A percentile compares a stretch with the other conserved stretches of the same genome.
Evolutionary conservation across 768 basidiomycete genomes (phyloP).

Genomic region (Boletus rubroflammeus): DNA sequence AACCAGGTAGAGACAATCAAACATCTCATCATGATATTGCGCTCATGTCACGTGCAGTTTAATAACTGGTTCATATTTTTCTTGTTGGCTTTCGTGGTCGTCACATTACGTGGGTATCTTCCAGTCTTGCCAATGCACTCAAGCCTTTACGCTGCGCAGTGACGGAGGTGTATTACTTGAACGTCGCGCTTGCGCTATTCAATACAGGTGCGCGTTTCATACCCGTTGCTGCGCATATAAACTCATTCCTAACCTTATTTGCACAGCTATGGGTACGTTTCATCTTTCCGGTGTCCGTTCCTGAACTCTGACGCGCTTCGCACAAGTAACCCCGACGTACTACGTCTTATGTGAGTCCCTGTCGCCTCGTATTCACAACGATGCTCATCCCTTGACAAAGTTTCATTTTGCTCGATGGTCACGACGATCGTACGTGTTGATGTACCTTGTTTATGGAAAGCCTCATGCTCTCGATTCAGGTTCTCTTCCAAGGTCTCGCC

Average conservation of each 20-base stretch:
- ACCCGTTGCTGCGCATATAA: not conserved
- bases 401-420: slow-evolving; percentile 81
- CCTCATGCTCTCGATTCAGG: slow-evolving; percentile 38
- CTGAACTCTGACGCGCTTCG: slow-evolving; percentile 17
- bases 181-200: slow-evolving; percentile 93
- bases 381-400: slow-evolving; percentile 32
- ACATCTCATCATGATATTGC: not conserved
- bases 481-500: slow-evolving; percentile 87
- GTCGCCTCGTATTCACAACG: not conserved
- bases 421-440: slow-evolving; percentile 67
- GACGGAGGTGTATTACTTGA: slow-evolving; percentile 92
- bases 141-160: slow-evolving; percentile 40
- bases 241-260: not conserved
- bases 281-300: not conserved
- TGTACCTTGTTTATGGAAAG: not conserved
- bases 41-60: slow-evolving; percentile 50
- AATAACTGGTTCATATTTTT: slow-evolving; percentile 93
- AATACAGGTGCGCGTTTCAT: slow-evolving; percentile 63
- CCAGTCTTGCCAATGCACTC: not conserved
- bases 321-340: slow-evolving; percentile 77
- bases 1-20: slow-evolving; percentile 58
- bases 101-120: slow-evolving; percentile 66
- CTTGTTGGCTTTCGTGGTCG: slow-evolving; percentile 73
- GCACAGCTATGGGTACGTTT: slow-evolving; percentile 61
- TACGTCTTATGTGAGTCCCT: slow-evolving; percentile 70